Evolutionary conservation across 176 grass and related monocot genomes (phyloP).

Genomic region (sorghum (Sorghum bicolor)): Sorghum_bicolor_NCBIv3 NC_012878.2:46509501-46510000

Average conservation of each 20-base stretch:
- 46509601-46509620: not conserved
- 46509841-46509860: conserved; percentile 91
- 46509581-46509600: not conserved
- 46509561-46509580: not conserved
- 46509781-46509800: not conserved
- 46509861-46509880: conserved; percentile 98
- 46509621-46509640: not conserved
- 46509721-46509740: not conserved
- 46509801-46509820: conserved; percentile 40
- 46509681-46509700: not conserved
- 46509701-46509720: not conserved
- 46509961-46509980: not conserved
- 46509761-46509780: not conserved
- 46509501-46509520: not conserved
- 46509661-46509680: not conserved
- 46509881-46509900: conserved; percentile 79
- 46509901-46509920: conserved; percentile 30
- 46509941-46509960: conserved; percentile 8
- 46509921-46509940: not conserved
- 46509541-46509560: not conserved
- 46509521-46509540: not conserved
- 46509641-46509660: not conserved
- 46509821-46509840: conserved; percentile 99
- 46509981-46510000: conserved; percentile 5
- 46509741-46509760: conserved; percentile 10